phyloP scores from a whole-genome alignment of 768 basidiomycete genomes.

The Rhodotorula toruloides region DNA sequence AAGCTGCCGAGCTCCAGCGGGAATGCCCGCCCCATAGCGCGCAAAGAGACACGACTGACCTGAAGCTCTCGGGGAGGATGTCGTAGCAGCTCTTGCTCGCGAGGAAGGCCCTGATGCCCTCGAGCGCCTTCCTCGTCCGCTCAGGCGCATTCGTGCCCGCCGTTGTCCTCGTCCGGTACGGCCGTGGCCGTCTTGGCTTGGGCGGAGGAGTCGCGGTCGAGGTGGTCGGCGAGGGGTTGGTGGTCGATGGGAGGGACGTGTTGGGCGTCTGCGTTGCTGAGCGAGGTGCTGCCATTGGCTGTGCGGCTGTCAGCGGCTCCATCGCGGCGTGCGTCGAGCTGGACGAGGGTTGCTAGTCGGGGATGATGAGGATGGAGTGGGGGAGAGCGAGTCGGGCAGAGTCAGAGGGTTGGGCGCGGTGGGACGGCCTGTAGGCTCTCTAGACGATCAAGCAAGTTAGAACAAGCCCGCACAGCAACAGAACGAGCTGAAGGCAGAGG shows the following conservation, averaged over 20 bases:
- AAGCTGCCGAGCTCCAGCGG: neutral
- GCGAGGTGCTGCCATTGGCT: neutral
- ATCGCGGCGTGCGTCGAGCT: neutral
- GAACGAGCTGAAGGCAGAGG: too few relatives aligned
- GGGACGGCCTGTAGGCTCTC: too few relatives aligned
- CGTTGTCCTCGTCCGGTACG: neutral
- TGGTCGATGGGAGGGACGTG: conserved; percentile 11
- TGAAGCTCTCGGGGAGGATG: conserved; percentile 93
- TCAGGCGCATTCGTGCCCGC: conserved; percentile 16
- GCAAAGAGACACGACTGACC: conserved; percentile 7
- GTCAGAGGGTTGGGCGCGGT: too few relatives aligned
- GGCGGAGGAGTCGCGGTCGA: neutral
- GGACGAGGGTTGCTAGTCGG: neutral
- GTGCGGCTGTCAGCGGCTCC: neutral
- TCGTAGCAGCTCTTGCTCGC: conserved; percentile 78
- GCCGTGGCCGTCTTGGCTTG: neutral
- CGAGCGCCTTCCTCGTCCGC: conserved; percentile 44
- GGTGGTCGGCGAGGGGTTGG: conserved; percentile 12
- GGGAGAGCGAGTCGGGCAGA: too few relatives aligned
- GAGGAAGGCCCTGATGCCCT: conserved; percentile 70
- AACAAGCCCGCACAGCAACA: too few relatives aligned
- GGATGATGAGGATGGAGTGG: too few relatives aligned
- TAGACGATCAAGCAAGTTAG: too few relatives aligned
- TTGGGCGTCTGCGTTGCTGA: neutral
- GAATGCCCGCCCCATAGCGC: too few relatives aligned